A percentile compares a stretch with the other conserved stretches of the same genome.
phyloP scores from a whole-genome alignment of 805 yeast species.

The Teunomyces aglyptinius region DNA sequence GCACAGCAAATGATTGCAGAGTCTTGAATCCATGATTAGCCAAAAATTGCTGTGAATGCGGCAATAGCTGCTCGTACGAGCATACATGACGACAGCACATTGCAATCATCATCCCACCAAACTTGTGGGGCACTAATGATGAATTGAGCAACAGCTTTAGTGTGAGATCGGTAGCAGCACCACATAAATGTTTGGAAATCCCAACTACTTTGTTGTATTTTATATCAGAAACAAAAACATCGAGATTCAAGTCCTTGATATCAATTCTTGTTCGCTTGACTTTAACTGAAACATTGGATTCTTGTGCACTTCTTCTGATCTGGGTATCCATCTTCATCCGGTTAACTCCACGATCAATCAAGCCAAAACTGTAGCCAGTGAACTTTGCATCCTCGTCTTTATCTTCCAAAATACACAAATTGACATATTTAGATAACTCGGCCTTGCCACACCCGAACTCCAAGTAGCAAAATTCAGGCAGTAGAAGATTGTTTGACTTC shows the following conservation, averaged over 20 bases:
- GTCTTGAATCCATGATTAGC: slow-evolving; percentile 28
- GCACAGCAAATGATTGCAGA: slow-evolving; percentile 39
- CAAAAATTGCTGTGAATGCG: slow-evolving; percentile 44
- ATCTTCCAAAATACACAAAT: slow-evolving; percentile 29
- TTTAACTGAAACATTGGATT: slow-evolving; percentile 12
- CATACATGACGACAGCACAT: slow-evolving; percentile 94
- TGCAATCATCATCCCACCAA: slow-evolving; percentile 72
- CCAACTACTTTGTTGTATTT: slow-evolving; percentile 43
- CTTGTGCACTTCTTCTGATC: slow-evolving; percentile 52
- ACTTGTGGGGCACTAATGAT: slow-evolving; percentile 17
- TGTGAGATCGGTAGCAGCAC: slow-evolving; percentile 90
- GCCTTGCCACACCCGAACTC: slow-evolving; percentile 95
- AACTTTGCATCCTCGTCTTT: slow-evolving; percentile 11
- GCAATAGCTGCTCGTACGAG: slow-evolving; percentile 52
- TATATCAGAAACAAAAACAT: slow-evolving; percentile 35
- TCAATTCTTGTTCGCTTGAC: slow-evolving; percentile 64
- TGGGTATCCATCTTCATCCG: slow-evolving; percentile 77
- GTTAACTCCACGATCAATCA: slow-evolving; percentile 75
- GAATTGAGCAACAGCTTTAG: slow-evolving; percentile 57
- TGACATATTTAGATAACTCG: slow-evolving; percentile 69
- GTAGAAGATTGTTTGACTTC: slow-evolving; percentile 39
- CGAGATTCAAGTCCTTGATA: slow-evolving; percentile 70
- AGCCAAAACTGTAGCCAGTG: slow-evolving; percentile 44
- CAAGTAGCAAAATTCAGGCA: slow-evolving; percentile 38
- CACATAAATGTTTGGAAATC: slow-evolving; percentile 87